phyloP scores from a whole-genome alignment of 1,284 basidiomycete genomes.

The Moesziomyces parantarcticus region DNA sequence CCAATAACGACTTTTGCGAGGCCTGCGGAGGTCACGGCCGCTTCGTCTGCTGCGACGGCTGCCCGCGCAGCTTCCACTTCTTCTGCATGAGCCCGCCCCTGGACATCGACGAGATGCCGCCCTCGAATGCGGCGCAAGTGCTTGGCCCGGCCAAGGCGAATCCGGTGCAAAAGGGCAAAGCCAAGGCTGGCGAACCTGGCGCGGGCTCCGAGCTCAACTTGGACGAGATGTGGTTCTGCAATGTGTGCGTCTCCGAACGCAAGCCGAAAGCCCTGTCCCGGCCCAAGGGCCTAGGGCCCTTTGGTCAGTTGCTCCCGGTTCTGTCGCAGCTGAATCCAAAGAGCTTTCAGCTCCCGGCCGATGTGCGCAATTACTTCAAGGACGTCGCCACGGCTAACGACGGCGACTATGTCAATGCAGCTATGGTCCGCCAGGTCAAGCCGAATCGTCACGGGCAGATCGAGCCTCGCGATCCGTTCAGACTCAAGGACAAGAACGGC shows the following conservation, averaged over 20 bases:
- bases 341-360: constrained; percentile 89
- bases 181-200: constrained; percentile 24
- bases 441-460: constrained; percentile 81
- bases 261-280: constrained; percentile 32
- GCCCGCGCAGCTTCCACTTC: constrained; percentile 93
- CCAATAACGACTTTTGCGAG: constrained; percentile 94
- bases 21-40: constrained; percentile 81
- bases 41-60: constrained; percentile 89
- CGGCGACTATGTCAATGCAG: constrained; percentile 74
- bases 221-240: constrained; percentile 93
- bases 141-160: constrained; percentile 29
- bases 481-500: constrained; percentile 85
- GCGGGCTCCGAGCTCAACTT: constrained; percentile 23
- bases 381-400: constrained; percentile 70
- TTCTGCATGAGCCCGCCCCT: constrained; percentile 95
- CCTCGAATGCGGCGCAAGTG: constrained; percentile 50
- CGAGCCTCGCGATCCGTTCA: constrained; percentile 90
- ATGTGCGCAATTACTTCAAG: constrained; percentile 86
- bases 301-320: constrained; percentile 75
- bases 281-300: constrained; percentile 61
- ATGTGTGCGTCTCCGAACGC: constrained; percentile 73
- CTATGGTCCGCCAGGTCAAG: constrained; percentile 69
- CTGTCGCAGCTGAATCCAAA: constrained; percentile 76
- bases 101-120: constrained; percentile 81
- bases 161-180: constrained; percentile 27